Base-by-base conservation (phyloP, 2,329 filamentous ascomycete species). In the Fusarium sarcochroum region DNA sequence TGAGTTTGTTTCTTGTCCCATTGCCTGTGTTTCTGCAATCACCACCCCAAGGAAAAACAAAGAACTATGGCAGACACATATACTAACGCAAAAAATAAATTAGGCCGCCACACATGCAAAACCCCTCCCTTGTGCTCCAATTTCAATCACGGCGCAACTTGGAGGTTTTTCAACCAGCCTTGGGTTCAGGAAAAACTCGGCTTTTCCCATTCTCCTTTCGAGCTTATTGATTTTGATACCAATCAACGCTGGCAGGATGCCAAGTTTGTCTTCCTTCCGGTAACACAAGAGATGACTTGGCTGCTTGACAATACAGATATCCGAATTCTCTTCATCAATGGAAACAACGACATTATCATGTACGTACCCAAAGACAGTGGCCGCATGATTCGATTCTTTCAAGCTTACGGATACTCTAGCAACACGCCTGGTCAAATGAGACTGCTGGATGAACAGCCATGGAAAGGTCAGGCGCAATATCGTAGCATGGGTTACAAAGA, bases 391-490 rank as follows among this genome's bases (percentile, higher is more conserved):
- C 13, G 27, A 13, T 5, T 13, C 10, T 30, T 10, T 5, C 7
- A n/a, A 11, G 6, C 20, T 14, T n/a, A 14, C 21, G 4, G 34
- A 17, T 18, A 21, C 6, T 45, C 3, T 37, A 58, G 55, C 5
- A 58, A 44, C 23, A 58, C 55, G 3, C 55, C 55, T 7, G 47
- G 55, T 5, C 55, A 58, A 10, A 58, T 58, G 38, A 25, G 55
- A 6, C 45, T 58, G 55, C 47, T 58, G 3, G 55, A 58, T 15
- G 47, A 51, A n/a, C 55, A 45, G n/a, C 47, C 55, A 4, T 58
- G 55, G 55, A 35, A 51, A 8, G 46, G 30, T 6, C 55, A 51
- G 40, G 34, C 30, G 10, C 9, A 32, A 8, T 58, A 35, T 35
- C 53, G 40, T 13, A 44, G 20, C 25, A 15, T 17, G 27, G 13